Conservation (phyloP, 2,329 filamentous ascomycete species). For the Sporothrix dimorphospora region DNA sequence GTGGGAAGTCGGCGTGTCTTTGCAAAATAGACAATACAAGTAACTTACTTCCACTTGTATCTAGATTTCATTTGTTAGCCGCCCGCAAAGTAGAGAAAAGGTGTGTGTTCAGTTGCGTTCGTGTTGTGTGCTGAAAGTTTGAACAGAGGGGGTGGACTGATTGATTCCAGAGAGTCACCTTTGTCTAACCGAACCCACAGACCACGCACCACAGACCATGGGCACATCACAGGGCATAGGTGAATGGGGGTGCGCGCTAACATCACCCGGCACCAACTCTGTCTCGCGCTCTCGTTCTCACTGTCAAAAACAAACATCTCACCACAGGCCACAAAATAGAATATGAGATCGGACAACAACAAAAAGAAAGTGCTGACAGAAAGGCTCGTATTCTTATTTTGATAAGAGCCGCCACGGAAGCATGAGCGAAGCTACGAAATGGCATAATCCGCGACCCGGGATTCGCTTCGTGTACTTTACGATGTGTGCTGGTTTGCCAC, state of each 20-base stretch:
- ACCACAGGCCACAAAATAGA: neutral
- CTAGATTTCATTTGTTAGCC: neutral
- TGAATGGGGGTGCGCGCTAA: neutral
- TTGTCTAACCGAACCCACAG: neutral
- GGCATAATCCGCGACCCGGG: neutral
- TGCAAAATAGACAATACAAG: neutral
- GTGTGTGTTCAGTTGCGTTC: neutral
- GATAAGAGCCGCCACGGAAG: neutral
- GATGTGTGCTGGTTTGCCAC: neutral
- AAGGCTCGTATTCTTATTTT: neutral
- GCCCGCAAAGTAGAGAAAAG: neutral
- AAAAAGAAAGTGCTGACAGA: neutral
- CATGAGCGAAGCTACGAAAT: neutral
- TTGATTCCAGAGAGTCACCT: slow-evolving; percentile 7
- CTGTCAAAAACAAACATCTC: neutral
- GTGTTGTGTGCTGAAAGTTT: neutral
- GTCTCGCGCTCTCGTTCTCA: neutral
- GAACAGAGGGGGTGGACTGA: neutral
- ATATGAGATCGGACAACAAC: neutral
- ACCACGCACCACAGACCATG: neutral
- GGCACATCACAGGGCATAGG: neutral
- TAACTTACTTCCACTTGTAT: neutral
- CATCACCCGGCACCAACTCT: neutral
- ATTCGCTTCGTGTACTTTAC: neutral
- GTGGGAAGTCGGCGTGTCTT: neutral